Base-by-base conservation (phyloP, 164 flowering plant genomes). In the Aristolochia fimbriata region DNA sequence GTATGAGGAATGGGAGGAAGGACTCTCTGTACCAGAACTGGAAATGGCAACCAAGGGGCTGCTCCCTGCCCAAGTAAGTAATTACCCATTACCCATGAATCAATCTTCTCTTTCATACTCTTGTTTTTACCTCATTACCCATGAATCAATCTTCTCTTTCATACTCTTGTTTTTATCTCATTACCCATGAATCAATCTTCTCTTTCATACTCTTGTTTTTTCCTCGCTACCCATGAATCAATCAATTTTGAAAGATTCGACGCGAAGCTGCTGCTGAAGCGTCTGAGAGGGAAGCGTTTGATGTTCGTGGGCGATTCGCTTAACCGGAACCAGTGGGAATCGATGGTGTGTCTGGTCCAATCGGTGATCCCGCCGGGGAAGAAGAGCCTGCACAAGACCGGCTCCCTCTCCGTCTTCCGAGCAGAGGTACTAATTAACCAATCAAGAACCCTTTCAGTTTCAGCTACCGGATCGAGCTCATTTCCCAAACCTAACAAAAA, bases 221-320 rank as follows among this genome's bases (percentile, higher is more conserved):
- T 5, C 5, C 5, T 31, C 37, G 7, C 7, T 3, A 31, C 37
- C 37, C 37, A 31, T 31, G 37, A 31, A 31, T 31, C 37, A 3
- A 3, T 31, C 37, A n/a, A n/a, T 37, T 10, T 37, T 49, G 14
- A 4, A 37, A 92, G 99, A 75, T 94, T 88, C 71, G 84, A 73
- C 37, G 73, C 91, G 20, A 91, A 65, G 63, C 53, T 85, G 73
- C 61, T 94, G 78, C 83, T 94, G 0, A 80, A 88, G 75, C 91
- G 79, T 68, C 80, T 94, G 6, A 73, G 94, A 70, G 84, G 83
- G 55, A 92, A 92, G 79, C 80, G 96, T 69, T 75, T 92, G 7
- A 85, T 92, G 98, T 92, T 85, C 63, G 98, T 91, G 2, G 99
- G 99, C 10, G 99, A 94, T 63, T 94, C 99, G 10, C 60, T 94